Conservation (phyloP, 2,329 filamentous ascomycete species). For the Aspergillus carbonarius region DNA sequence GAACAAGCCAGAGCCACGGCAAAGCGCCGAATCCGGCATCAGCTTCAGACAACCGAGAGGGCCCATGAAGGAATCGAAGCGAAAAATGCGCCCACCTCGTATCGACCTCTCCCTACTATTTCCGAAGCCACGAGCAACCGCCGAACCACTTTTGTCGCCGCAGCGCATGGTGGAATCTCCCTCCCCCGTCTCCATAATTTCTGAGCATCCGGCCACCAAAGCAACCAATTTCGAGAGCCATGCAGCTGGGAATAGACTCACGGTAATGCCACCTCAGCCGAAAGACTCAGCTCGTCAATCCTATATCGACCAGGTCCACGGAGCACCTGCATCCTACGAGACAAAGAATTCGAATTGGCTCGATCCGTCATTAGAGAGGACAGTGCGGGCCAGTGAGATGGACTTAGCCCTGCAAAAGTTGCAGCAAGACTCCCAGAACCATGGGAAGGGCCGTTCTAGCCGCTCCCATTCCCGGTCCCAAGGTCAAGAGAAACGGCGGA, state of each 20-base stretch:
- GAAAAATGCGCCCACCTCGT: conserved; percentile 39
- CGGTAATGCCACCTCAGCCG: conserved; percentile 25
- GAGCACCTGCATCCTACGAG: conserved; percentile 21
- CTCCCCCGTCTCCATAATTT: conserved; percentile 37
- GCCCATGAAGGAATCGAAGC: conserved; percentile 35
- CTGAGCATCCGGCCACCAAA: conserved; percentile 31
- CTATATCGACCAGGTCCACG: conserved; percentile 12
- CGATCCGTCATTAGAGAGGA: conserved; percentile 29
- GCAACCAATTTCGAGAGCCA: conserved; percentile 19
- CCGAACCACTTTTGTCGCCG: conserved; percentile 41
- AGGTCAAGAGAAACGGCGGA: conserved; percentile 24
- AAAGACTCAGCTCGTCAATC: conserved; percentile 11
- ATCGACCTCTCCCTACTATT: conserved; percentile 46
- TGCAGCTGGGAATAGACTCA: conserved; percentile 26
- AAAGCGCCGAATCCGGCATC: conserved; percentile 22
- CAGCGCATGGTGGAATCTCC: conserved; percentile 43
- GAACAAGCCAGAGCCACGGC: conserved; percentile 15
- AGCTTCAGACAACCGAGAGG: conserved; percentile 25
- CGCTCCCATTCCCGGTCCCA: conserved; percentile 25
- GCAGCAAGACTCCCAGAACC: conserved; percentile 15
- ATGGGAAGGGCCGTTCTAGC: conserved; percentile 19
- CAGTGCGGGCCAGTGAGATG: conserved; percentile 35
- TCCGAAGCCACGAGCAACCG: conserved; percentile 37
- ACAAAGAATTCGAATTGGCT: conserved; percentile 23
- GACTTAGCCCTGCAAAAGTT: conserved; percentile 33